Evolutionary conservation across 441 rosid genomes (phyloP).

Genomic region (Eutrema salsugineum): DNA sequence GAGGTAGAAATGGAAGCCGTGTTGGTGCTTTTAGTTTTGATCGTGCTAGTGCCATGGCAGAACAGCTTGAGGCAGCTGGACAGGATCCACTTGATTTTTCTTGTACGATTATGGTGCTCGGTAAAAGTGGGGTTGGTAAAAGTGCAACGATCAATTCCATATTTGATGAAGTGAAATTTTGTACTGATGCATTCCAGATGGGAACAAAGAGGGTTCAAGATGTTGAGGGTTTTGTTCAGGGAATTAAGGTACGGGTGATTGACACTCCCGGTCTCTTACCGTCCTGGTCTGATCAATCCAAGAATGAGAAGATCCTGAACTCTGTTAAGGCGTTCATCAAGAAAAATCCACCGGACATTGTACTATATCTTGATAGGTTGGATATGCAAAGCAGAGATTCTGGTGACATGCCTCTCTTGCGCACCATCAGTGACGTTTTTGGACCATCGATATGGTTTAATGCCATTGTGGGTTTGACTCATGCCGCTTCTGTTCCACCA

Average conservation of each 20-base stretch:
- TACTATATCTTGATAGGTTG: slow-evolving; percentile 90
- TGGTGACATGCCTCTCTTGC: slow-evolving; percentile 91
- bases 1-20: slow-evolving; percentile 94
- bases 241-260: slow-evolving; percentile 84
- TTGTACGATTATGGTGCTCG: slow-evolving; percentile 96
- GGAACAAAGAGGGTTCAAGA: slow-evolving; percentile 94
- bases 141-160: slow-evolving; percentile 96
- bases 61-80: slow-evolving; percentile 89
- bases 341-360: slow-evolving; percentile 94
- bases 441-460: slow-evolving; percentile 97
- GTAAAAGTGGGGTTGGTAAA: slow-evolving; percentile 96
- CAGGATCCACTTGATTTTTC: slow-evolving; percentile 95
- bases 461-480: slow-evolving; percentile 95
- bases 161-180: slow-evolving; percentile 82
- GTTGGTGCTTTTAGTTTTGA: slow-evolving; percentile 98
- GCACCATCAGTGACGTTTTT: slow-evolving; percentile 84
- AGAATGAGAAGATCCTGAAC: slow-evolving; percentile 84
- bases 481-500: slow-evolving; percentile 98
- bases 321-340: slow-evolving; percentile 81
- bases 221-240: slow-evolving; percentile 91
- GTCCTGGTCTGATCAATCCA: slow-evolving; percentile 89
- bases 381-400: slow-evolving; percentile 95
- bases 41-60: slow-evolving; percentile 98
- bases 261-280: slow-evolving; percentile 96
- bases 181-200: slow-evolving; percentile 81